These are phyloP conservation scores for Cephalotrichum gorgonifer DNA, from an alignment of 2,329 filamentous ascomycete genomes.

Conservation along the genomic window DNA sequence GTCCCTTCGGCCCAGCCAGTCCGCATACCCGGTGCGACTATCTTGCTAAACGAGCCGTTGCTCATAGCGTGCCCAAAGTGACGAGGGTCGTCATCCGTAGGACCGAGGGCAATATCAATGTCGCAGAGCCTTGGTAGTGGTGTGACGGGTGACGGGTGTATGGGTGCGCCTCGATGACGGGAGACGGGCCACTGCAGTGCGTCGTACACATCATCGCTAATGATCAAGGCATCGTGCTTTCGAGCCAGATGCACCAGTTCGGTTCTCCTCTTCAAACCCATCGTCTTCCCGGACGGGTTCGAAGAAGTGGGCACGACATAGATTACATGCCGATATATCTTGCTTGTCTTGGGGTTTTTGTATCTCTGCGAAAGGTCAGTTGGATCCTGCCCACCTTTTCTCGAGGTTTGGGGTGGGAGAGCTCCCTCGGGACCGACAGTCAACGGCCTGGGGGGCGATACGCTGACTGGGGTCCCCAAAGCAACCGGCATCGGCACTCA, in stretches of 20 bases:
- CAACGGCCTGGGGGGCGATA: not conserved
- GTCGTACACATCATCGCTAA: slow-evolving; percentile 92
- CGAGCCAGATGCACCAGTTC: slow-evolving; percentile 67
- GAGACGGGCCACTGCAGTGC: slow-evolving; percentile 66
- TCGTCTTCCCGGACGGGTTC: slow-evolving; percentile 79
- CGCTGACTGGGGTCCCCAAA: not conserved
- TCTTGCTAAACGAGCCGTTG: slow-evolving; percentile 87
- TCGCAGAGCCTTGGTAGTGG: slow-evolving; percentile 64
- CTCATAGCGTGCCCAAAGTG: slow-evolving; percentile 70
- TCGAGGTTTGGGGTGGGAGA: not conserved
- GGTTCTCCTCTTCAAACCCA: slow-evolving; percentile 58
- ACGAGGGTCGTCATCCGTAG: slow-evolving; percentile 28
- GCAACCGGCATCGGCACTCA: not conserved
- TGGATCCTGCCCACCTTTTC: not conserved
- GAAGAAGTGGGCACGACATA: slow-evolving; percentile 83
- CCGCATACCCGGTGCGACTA: slow-evolving; percentile 68
- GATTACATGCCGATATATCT: slow-evolving; percentile 78
- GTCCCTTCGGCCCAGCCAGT: slow-evolving; percentile 84
- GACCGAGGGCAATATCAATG: slow-evolving; percentile 59
- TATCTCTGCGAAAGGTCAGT: not conserved
- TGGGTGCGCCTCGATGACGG: not conserved
- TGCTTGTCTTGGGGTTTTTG: slow-evolving; percentile 21
- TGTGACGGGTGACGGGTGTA: not conserved
- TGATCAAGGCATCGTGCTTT: slow-evolving; percentile 67
- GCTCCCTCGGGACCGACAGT: not conserved